Percentiles rank a stretch among this genome's conserved stretches.
Evolutionary conservation across 2,329 filamentous ascomycete genomes (phyloP).

Genomic region (Thielaviopsis populi): DNA sequence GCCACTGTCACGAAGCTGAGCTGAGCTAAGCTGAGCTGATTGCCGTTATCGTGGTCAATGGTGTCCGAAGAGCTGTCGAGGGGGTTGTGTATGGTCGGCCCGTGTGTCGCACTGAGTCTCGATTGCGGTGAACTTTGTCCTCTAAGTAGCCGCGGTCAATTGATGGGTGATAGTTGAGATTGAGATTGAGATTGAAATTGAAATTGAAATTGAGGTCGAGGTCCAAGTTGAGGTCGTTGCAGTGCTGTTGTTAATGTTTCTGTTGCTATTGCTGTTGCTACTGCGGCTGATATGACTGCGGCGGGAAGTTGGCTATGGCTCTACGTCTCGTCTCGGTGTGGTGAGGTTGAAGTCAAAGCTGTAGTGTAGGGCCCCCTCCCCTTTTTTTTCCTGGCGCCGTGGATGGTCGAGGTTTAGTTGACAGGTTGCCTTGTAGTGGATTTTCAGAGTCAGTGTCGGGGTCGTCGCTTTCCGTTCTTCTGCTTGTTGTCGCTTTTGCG

Average conservation of each 20-base stretch:
- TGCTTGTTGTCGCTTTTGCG: not conserved
- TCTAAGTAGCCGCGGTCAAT: not conserved
- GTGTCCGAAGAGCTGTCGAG: not conserved
- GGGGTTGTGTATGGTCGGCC: not conserved
- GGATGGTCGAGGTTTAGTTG: conserved; percentile 1
- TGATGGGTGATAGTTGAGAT: too few species aligned
- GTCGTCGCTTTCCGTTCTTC: too few species aligned
- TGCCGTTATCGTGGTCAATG: not conserved
- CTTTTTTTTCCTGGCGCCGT: not conserved
- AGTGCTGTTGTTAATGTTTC: too few species aligned
- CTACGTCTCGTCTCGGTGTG: not conserved
- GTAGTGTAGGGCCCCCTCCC: too few species aligned
- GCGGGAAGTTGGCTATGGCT: too few species aligned
- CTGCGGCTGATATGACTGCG: too few species aligned
- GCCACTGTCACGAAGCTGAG: not conserved
- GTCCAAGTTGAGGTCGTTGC: too few species aligned
- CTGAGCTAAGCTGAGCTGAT: not conserved
- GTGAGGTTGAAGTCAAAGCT: not conserved
- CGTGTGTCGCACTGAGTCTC: not conserved
- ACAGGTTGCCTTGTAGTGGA: conserved; percentile 1
- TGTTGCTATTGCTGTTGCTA: not conserved
- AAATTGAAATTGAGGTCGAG: too few species aligned
- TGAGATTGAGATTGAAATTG: too few species aligned
- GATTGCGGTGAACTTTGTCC: not conserved
- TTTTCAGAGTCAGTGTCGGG: not conserved